Percentiles rank a stretch among this genome's conserved stretches.
These are phyloP conservation scores for Sclerotinia subarctica DNA, from an alignment of 2,329 filamentous ascomycete species.

Conservation along the genomic window DNA sequence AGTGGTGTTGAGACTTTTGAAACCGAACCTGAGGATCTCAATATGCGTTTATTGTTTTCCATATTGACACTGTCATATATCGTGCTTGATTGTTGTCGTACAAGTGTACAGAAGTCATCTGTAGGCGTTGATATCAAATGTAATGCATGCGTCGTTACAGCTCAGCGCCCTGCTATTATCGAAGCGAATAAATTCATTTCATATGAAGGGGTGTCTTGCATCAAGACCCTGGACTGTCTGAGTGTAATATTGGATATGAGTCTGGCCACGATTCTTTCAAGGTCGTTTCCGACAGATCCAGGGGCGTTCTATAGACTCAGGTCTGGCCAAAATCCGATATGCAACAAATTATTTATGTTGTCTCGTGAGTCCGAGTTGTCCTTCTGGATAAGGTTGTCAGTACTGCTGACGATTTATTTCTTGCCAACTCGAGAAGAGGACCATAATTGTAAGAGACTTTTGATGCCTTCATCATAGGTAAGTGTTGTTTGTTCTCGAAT, in stretches of 20 bases:
- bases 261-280: background rate
- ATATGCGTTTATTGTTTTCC: background rate
- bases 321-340: conserved; percentile 5
- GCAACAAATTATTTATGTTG: background rate
- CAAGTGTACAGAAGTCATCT: background rate
- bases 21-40: background rate
- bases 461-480: background rate
- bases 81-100: background rate
- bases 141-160: background rate
- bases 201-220: background rate
- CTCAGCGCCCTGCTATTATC: background rate
- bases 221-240: background rate
- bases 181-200: background rate
- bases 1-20: background rate
- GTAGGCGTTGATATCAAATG: background rate
- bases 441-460: background rate
- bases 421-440: background rate
- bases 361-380: background rate
- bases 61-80: background rate
- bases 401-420: background rate
- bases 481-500: background rate
- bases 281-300: background rate
- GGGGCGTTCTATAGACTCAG: background rate
- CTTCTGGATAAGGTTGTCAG: background rate
- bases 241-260: background rate